Conservation (phyloP, 2,329 filamentous ascomycete genomes). For the Pestalotiopsis sp. region DNA sequence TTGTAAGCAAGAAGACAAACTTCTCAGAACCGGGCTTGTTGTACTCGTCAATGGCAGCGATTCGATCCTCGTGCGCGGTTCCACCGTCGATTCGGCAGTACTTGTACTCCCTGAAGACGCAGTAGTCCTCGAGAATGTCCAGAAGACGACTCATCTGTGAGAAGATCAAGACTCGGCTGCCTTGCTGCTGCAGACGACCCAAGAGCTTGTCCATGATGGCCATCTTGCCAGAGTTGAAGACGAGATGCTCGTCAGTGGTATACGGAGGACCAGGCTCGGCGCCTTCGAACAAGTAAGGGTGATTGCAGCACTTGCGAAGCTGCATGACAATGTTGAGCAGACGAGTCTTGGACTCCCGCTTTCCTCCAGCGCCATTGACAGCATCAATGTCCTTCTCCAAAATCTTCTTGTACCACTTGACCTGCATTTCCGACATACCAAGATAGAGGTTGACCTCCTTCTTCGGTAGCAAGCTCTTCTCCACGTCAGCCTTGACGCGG, state of each 20-base stretch:
- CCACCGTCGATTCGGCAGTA: constrained; percentile 98
- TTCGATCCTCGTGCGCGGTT: constrained; percentile 96
- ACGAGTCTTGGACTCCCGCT: constrained; percentile 95
- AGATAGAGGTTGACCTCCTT: constrained; percentile 97
- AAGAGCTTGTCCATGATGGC: constrained; percentile 92
- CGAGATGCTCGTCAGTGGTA: constrained; percentile 94
- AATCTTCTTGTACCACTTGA: constrained; percentile 99
- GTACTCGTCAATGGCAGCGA: constrained; percentile 97
- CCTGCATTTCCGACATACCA: constrained; percentile 98
- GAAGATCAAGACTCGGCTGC: constrained; percentile 96
- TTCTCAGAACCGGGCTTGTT: constrained; percentile 95
- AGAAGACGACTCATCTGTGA: constrained; percentile 98
- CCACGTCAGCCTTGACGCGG: constrained; percentile 95
- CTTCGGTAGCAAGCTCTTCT: constrained; percentile 96
- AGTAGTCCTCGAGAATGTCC: constrained; percentile 98
- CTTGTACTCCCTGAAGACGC: constrained; percentile 90
- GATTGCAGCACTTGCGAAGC: constrained; percentile 97
- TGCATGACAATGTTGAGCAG: constrained; percentile 99
- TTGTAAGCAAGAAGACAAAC: constrained; percentile 94
- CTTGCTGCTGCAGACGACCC: constrained; percentile 78
- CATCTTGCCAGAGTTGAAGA: constrained; percentile 97
- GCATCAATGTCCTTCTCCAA: constrained; percentile 98
- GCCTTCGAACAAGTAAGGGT: constrained; percentile 96
- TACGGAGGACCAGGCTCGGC: constrained; percentile 97
- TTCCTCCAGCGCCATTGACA: constrained; percentile 94